phyloP scores from a whole-genome alignment of 2,329 filamentous ascomycete species.

The Neurospora sp. region DNA sequence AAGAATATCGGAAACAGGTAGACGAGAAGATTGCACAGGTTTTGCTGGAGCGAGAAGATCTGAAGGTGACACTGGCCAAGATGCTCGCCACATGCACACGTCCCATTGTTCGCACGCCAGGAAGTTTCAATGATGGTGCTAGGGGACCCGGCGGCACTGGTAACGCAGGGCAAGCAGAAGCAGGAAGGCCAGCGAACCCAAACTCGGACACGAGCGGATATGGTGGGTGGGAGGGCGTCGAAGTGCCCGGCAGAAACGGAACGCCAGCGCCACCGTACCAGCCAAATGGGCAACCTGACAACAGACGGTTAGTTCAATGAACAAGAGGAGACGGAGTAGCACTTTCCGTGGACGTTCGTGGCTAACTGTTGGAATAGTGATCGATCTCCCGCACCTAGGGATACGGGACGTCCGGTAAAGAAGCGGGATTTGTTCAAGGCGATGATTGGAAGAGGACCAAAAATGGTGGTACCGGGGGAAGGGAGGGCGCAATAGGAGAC shows the following conservation, averaged over 20 bases:
- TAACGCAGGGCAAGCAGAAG: background rate
- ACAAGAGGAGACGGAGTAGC: background rate
- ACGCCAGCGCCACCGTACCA: background rate
- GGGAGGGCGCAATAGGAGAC: too few relatives aligned
- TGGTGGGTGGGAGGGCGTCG: background rate
- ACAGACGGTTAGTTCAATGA: background rate
- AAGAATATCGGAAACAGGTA: background rate
- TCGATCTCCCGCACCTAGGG: background rate
- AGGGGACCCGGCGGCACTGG: background rate
- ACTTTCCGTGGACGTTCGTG: background rate
- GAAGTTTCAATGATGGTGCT: accelerated
- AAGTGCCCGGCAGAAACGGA: background rate
- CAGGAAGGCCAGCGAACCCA: background rate
- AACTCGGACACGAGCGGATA: background rate
- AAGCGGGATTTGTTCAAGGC: background rate
- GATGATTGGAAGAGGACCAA: background rate
- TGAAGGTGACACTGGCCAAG: background rate
- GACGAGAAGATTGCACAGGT: background rate
- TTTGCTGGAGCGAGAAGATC: background rate
- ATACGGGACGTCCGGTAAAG: background rate
- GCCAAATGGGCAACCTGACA: background rate
- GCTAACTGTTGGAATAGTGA: background rate
- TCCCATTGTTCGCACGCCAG: background rate
- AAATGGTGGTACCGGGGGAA: background rate
- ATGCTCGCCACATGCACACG: background rate